phyloP scores from a whole-genome alignment of 352 stramenopile genomes.

The Phytophthora parvispora region DNA sequence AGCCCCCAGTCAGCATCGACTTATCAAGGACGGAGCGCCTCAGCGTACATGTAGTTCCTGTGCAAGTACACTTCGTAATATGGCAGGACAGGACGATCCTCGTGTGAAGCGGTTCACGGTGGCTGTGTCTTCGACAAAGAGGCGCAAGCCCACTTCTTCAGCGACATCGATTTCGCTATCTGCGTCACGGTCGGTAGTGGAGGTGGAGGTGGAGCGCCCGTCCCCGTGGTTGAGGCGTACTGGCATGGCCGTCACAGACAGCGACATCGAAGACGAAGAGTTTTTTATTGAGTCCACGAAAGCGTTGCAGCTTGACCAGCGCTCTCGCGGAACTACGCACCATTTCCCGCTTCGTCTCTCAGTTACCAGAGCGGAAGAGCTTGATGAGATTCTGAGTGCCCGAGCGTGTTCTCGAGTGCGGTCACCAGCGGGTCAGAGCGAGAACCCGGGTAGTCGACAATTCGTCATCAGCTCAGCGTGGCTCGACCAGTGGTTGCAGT shows the following conservation, averaged over 20 bases:
- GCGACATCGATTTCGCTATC: conserved; percentile 10
- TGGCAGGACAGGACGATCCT: conserved; percentile 65
- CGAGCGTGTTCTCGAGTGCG: conserved; percentile 41
- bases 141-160: conserved; percentile 16
- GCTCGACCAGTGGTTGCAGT: conserved; percentile 78
- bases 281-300: conserved; percentile 37
- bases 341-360: conserved; percentile 39
- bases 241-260: conserved; percentile 27
- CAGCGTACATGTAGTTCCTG: conserved; percentile 82
- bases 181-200: conserved; percentile 13
- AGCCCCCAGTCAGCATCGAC: conserved; percentile 60
- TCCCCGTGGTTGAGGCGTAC: conserved; percentile 39
- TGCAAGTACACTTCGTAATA: conserved; percentile 67
- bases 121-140: conserved; percentile 19
- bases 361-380: conserved; percentile 49
- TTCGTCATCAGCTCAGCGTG: conserved; percentile 70
- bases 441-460: conserved; percentile 28
- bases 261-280: conserved; percentile 38
- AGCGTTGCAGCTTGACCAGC: conserved; percentile 29
- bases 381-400: conserved; percentile 65
- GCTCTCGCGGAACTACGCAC: conserved; percentile 21
- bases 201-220: conserved; percentile 44
- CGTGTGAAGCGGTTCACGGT: conserved; percentile 69
- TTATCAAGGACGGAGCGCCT: conserved; percentile 76
- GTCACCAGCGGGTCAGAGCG: conserved; percentile 3